phyloP scores from a whole-genome alignment of 345 rosid species.

The Eucalyptus albens region DNA sequence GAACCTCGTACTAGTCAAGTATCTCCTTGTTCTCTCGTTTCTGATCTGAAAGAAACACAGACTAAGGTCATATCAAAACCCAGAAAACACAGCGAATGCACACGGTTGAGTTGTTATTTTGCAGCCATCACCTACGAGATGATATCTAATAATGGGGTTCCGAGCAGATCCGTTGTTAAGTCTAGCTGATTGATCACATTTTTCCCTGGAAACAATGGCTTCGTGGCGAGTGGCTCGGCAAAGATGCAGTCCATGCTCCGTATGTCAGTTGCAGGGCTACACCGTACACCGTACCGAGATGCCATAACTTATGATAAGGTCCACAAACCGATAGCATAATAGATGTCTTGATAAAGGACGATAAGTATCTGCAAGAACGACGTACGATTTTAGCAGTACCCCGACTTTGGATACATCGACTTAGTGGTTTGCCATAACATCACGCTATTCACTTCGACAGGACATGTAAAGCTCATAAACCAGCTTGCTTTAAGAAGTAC shows the following conservation, averaged over 20 bases:
- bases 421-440: not conserved
- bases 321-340: not conserved
- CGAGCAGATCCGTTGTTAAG: conserved; percentile 83
- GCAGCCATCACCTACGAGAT: conserved; percentile 40
- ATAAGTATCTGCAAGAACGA: not conserved
- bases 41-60: conserved; percentile 36
- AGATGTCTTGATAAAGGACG: not conserved
- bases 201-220: conserved; percentile 83
- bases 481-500: not conserved
- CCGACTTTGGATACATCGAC: not conserved
- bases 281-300: conserved; percentile 54
- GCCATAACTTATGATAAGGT: not conserved
- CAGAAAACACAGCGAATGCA: not conserved
- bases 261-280: conserved; percentile 85
- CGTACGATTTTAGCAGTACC: not conserved
- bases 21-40: conserved; percentile 79
- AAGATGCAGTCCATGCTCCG: conserved; percentile 96
- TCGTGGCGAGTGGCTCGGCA: conserved; percentile 70
- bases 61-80: not conserved
- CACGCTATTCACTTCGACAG: not conserved
- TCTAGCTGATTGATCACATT: conserved; percentile 81
- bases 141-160: conserved; percentile 83
- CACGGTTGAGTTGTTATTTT: not conserved
- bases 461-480: not conserved
- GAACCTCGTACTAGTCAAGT: conserved; percentile 75